Evolutionary conservation across 2,329 filamentous ascomycete genomes (phyloP), one percentile per base, ranked within the genome.

Genomic region (Aspergillus sp.): DNA sequence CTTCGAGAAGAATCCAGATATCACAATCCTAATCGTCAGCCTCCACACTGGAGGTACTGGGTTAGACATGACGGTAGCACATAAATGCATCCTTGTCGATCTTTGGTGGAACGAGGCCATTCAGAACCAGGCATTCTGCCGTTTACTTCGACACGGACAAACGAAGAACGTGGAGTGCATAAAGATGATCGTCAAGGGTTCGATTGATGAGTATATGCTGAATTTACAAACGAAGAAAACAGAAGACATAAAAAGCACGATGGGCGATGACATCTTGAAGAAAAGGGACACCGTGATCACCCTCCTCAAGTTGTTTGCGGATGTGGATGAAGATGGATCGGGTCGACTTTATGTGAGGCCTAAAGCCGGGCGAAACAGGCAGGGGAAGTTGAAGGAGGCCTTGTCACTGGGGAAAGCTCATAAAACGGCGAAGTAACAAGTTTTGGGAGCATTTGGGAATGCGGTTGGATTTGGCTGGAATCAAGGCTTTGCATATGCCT

Each of bases 121-220:
- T 0, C 86, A 91, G 63, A 75, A 85, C n/a, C 89, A 70, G 69
- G 79, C 79, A 1, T 84, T 84, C 66, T 82, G 79, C 1, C 82
- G 89, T 0, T 82, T 90, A 0, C 83, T 82, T 63, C 80, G 89
- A 5, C 85, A 87, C 2, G 88, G 88, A 0, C 89, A 93, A 61
- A 60, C 67, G 0, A 82, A 86, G 42, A 75, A 83, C 34, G 86
- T 87, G 0, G 75, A 83, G 11, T 80, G 89, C 57, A 79, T 83
- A 0, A 79, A 85, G 0, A 77, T 91, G 34, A 71, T 85, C 1
- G 77, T 86, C 0, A 70, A 76, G 1, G 75, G 82, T 4, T 83
- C 80, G 0, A 82, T 90, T 5, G 88, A 92, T 58, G 75, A 81
- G 9, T 74, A 79, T 0, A 75, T 91, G 3, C 67, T 80, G 0